These are phyloP conservation scores for Erigeron canadensis DNA, from an alignment of 129 eudicot genomes.

Conservation along the genomic window DNA sequence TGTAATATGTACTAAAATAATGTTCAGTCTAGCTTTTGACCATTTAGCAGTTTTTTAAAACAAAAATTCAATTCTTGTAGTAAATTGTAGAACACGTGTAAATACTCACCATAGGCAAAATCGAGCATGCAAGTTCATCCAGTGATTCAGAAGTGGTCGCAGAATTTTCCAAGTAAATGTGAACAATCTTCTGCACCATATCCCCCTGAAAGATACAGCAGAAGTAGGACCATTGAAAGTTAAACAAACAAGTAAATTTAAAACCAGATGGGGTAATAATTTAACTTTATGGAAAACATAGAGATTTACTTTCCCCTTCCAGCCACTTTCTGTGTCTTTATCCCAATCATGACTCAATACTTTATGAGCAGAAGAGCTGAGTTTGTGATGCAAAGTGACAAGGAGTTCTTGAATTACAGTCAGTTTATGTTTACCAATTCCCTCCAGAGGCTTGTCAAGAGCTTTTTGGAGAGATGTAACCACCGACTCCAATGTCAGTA, in stretches of 20 bases:
- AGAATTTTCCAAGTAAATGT: conserved; percentile 67
- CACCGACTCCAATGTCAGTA: conserved; percentile 54
- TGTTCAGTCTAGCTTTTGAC: not conserved
- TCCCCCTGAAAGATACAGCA: conserved; percentile 55
- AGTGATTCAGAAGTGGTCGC: conserved; percentile 54
- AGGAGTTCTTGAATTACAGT: conserved; percentile 35
- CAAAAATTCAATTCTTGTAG: not conserved
- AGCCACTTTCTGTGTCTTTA: conserved; percentile 38
- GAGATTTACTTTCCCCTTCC: conserved; percentile 58
- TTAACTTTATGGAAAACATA: conserved; percentile 9
- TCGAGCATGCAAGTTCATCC: conserved; percentile 65
- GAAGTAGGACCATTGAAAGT: conserved; percentile 13
- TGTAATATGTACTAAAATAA: not conserved
- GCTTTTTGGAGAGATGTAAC: conserved; percentile 46
- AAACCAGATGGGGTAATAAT: not conserved
- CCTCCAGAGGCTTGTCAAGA: conserved; percentile 36
- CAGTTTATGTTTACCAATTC: conserved; percentile 40
- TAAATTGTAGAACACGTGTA: not conserved
- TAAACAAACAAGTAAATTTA: conserved; percentile 9
- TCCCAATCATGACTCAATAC: conserved; percentile 54
- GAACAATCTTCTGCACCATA: conserved; percentile 63
- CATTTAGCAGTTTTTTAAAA: not conserved
- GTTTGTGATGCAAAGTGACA: conserved; percentile 49
- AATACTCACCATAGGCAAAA: conserved; percentile 60
- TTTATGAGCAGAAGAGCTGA: conserved; percentile 54